Evolutionary conservation across 2,329 filamentous ascomycete species (phyloP).

Genomic region (Parascedosporium putredinis): DNA sequence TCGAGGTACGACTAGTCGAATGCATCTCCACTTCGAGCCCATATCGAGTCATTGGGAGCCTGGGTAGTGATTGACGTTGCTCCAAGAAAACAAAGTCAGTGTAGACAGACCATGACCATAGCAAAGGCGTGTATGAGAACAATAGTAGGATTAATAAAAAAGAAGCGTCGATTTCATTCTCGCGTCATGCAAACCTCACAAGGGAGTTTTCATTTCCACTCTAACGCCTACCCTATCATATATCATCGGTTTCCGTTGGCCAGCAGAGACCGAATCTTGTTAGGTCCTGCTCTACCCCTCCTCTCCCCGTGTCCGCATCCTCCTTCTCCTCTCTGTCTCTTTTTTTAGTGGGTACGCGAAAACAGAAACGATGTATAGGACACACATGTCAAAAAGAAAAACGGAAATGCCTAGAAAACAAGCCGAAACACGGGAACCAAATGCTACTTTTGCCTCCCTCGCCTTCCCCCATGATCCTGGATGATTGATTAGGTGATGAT

Average conservation of each 20-base stretch:
- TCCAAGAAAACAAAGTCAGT: no score
- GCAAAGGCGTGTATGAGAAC: no score
- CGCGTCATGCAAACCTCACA: background rate
- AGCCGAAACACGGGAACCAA: constrained; percentile 15
- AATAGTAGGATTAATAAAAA: no score
- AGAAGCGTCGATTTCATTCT: background rate
- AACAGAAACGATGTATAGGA: background rate
- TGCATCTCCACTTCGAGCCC: no score
- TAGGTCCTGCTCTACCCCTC: no score
- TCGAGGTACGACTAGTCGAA: no score
- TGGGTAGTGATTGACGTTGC: no score
- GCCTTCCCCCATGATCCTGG: no score
- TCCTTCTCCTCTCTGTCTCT: background rate
- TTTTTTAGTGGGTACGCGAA: background rate
- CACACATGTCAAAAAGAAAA: background rate
- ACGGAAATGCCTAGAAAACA: background rate
- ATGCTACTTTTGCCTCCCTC: background rate
- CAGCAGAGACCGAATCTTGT: no score
- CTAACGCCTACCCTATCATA: background rate
- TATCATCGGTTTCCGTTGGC: background rate
- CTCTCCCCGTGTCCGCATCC: background rate
- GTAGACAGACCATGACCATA: no score
- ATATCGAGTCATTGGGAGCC: no score
- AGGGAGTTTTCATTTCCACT: constrained; percentile 2
- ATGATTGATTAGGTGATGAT: constrained; percentile 29